Evolutionary conservation across 2,329 filamentous ascomycete genomes (phyloP).

Genomic region (Diplocarpon rosae): DNA sequence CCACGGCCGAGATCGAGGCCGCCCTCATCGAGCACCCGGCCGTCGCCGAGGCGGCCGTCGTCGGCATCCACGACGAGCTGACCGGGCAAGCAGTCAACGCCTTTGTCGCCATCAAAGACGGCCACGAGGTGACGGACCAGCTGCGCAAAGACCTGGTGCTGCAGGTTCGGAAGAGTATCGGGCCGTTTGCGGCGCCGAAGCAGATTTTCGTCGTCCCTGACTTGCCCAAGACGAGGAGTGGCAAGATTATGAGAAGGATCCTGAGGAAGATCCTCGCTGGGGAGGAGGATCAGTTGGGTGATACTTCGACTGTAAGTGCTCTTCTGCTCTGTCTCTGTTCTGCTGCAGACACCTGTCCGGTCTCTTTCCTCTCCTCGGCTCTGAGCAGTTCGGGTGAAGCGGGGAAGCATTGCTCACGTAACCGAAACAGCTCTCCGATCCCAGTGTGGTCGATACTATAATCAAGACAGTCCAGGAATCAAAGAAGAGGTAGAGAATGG

Average conservation of each 20-base stretch:
- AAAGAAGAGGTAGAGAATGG: conserved; percentile 19
- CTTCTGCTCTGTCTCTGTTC: background rate
- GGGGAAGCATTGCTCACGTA: conserved; percentile 2
- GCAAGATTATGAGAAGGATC: conserved; percentile 98
- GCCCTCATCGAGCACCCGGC: conserved; percentile 84
- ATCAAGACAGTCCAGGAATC: conserved; percentile 54
- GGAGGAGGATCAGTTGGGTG: conserved; percentile 93
- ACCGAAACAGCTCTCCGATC: conserved; percentile 65
- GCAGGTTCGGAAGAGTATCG: conserved; percentile 43
- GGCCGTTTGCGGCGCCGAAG: conserved; percentile 94
- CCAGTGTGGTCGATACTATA: conserved; percentile 79
- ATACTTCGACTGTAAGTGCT: conserved; percentile 64
- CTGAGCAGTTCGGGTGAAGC: no score
- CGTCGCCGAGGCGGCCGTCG: conserved; percentile 89
- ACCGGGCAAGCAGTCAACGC: conserved; percentile 96
- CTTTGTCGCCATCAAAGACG: conserved; percentile 87
- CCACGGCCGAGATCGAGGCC: conserved; percentile 95
- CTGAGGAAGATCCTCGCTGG: conserved; percentile 94
- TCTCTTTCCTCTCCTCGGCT: no score
- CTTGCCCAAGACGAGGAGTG: conserved; percentile 91
- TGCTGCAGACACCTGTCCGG: background rate
- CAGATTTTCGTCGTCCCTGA: conserved; percentile 84
- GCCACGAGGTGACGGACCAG: conserved; percentile 62
- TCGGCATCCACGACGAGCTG: conserved; percentile 85
- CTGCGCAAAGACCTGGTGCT: conserved; percentile 63